These are phyloP conservation scores for Groenewaldozyma sp. DNA, from an alignment of 1,139 yeast genomes.

Conservation along the genomic window DNA sequence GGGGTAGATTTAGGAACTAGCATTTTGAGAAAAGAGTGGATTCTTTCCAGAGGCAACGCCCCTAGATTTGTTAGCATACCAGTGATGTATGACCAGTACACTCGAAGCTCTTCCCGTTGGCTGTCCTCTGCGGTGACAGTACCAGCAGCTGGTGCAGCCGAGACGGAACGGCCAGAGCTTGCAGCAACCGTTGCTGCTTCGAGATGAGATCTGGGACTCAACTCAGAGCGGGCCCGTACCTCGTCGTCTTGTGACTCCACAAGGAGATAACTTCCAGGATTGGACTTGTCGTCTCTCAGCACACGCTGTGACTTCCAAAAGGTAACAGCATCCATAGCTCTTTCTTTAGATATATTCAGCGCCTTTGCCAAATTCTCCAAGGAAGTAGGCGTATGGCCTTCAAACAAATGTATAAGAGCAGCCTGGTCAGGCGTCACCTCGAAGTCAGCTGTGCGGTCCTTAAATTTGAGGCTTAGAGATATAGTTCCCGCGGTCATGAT, in stretches of 20 bases:
- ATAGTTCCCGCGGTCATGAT: slow-evolving; percentile 58
- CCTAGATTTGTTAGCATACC: slow-evolving; percentile 53
- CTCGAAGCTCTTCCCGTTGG: slow-evolving; percentile 30
- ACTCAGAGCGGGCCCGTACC: slow-evolving; percentile 5
- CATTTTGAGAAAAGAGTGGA: slow-evolving; percentile 45
- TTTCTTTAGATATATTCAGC: slow-evolving; percentile 21
- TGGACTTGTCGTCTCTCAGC: slow-evolving; percentile 25
- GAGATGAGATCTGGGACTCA: too few relatives aligned
- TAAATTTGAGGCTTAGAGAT: slow-evolving; percentile 46
- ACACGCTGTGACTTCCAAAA: slow-evolving; percentile 54
- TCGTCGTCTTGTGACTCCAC: slow-evolving; percentile 19
- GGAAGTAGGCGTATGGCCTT: slow-evolving; percentile 17
- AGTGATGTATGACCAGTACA: slow-evolving; percentile 41
- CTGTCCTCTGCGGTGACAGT: slow-evolving; percentile 25
- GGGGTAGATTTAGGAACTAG: slow-evolving; percentile 46
- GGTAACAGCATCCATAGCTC: slow-evolving; percentile 17
- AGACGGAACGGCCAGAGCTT: background rate
- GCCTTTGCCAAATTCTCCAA: slow-evolving; percentile 14
- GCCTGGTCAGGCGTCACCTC: slow-evolving; percentile 67
- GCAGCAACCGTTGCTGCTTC: slow-evolving; percentile 8
- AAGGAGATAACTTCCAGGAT: slow-evolving; percentile 16
- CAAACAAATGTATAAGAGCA: slow-evolving; percentile 48
- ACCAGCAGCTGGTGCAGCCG: slow-evolving; percentile 15
- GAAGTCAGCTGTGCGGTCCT: slow-evolving; percentile 34
- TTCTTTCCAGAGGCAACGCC: slow-evolving; percentile 37